Conservation (phyloP, 305 asterid genomes). For the Coffea humblotiana region DNA sequence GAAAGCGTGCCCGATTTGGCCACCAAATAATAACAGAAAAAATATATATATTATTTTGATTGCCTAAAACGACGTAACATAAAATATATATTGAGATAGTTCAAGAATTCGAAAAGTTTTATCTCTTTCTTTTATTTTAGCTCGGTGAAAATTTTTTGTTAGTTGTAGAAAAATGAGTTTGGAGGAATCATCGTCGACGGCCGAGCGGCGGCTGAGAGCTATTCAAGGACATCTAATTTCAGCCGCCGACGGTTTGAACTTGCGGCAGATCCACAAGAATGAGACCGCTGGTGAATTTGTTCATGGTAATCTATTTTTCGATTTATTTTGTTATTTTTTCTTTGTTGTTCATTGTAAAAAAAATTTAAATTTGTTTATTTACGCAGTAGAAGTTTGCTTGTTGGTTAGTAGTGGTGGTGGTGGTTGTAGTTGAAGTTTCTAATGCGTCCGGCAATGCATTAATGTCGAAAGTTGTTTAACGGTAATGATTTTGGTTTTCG, state of each 20-base stretch:
- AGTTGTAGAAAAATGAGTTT: background rate
- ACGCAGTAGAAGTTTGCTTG: too few species aligned
- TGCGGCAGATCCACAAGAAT: slow-evolving; percentile 45
- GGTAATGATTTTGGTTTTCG: background rate
- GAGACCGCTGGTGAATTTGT: slow-evolving; percentile 66
- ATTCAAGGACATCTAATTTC: slow-evolving; percentile 62
- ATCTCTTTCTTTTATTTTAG: too few species aligned
- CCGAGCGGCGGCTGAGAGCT: slow-evolving; percentile 71
- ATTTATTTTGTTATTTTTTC: background rate
- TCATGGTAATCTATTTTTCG: slow-evolving; percentile 38
- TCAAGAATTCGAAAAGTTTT: too few species aligned
- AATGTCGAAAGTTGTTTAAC: background rate
- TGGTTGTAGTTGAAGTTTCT: background rate
- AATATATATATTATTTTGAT: too few species aligned
- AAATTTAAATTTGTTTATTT: background rate
- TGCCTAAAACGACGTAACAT: background rate
- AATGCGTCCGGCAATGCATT: slow-evolving; percentile 5
- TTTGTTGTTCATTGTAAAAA: background rate
- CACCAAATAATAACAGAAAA: background rate
- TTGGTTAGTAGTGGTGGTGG: too few species aligned
- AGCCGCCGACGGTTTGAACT: slow-evolving; percentile 32
- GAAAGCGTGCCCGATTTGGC: slow-evolving; percentile 38
- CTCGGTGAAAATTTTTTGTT: too few species aligned
- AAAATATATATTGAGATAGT: too few species aligned
- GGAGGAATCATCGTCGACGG: slow-evolving; percentile 50